Conservation (phyloP, 768 basidiomycete genomes). For the Kwoniella bestiolae region DNA sequence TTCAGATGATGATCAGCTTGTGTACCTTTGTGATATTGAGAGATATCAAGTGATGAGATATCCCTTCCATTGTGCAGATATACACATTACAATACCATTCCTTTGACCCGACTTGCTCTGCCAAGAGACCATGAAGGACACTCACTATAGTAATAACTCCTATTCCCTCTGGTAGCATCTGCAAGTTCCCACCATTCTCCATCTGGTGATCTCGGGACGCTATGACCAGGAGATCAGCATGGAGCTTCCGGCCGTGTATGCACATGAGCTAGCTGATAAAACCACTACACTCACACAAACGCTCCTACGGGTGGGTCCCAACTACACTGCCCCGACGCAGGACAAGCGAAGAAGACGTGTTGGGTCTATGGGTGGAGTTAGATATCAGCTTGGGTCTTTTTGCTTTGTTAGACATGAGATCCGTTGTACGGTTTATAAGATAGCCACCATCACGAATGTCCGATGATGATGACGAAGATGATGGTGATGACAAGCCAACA, state of each 20-base stretch:
- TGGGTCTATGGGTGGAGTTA: conserved; percentile 56
- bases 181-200: conserved; percentile 97
- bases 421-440: neutral
- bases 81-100: no score
- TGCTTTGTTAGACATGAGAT: neutral
- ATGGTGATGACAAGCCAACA: no score
- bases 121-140: no score
- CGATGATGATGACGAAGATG: no score
- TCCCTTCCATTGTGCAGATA: neutral
- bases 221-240: neutral
- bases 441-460: no score
- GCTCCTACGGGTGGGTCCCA: conserved; percentile 91
- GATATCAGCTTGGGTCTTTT: conserved; percentile 10
- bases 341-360: conserved; percentile 85
- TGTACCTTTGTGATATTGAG: neutral
- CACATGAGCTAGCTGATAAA: neutral
- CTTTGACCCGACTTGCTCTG: neutral
- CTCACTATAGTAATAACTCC: conserved; percentile 83
- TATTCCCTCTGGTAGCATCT: conserved; percentile 78
- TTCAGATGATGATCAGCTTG: conserved; percentile 4
- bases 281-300: conserved; percentile 64
- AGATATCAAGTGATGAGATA: neutral
- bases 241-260: no score
- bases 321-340: conserved; percentile 73
- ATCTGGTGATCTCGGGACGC: conserved; percentile 74